Percentiles rank a stretch among this genome's conserved stretches.
Evolutionary conservation across 2,329 filamentous ascomycete genomes (phyloP).

Genomic region (Exserohilum turcica): DNA sequence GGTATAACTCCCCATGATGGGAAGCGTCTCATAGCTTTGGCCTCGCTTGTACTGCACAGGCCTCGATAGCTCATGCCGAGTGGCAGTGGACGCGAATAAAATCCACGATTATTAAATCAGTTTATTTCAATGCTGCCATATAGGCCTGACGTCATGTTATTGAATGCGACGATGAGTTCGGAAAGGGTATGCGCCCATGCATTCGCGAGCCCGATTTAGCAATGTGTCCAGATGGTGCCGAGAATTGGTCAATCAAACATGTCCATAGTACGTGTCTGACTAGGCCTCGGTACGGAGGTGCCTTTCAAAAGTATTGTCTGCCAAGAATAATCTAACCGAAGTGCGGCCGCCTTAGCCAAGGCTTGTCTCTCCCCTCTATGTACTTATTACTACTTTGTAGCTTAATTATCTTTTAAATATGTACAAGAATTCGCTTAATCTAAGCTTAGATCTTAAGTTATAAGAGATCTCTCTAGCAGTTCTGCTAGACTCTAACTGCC

Average conservation of each 20-base stretch:
- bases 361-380: no score
- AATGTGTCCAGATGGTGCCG: background rate
- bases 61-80: slow-evolving; percentile 3
- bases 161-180: background rate
- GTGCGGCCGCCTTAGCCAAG: no score
- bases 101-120: slow-evolving; percentile 12
- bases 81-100: slow-evolving; percentile 11
- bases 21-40: slow-evolving; percentile 3
- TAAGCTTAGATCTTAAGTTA: no score
- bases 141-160: background rate
- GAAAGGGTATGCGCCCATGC: background rate
- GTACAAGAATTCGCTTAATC: no score
- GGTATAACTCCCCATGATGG: slow-evolving; percentile 14
- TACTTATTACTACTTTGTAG: no score
- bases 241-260: background rate
- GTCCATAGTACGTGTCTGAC: slow-evolving; percentile 1
- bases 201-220: background rate
- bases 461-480: no score
- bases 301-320: no score
- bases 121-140: background rate
- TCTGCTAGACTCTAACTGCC: no score
- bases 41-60: slow-evolving; percentile 4
- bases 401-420: no score
- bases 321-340: no score
- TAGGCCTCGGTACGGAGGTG: background rate